Base-by-base conservation (phyloP, 2,329 filamentous ascomycete genomes). In the Claviceps spartinae region DNA sequence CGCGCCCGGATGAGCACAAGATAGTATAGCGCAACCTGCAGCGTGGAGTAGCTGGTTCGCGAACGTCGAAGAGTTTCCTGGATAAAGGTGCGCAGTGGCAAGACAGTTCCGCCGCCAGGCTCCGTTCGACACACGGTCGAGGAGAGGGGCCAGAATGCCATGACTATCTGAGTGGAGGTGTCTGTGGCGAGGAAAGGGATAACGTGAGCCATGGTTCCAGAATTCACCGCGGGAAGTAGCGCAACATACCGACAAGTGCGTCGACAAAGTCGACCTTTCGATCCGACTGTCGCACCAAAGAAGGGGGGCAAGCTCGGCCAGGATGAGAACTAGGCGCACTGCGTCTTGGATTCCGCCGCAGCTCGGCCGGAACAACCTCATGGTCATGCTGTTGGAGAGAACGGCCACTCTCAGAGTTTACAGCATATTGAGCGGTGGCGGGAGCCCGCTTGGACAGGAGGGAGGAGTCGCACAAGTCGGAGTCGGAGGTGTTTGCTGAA, bases 11-110 rank as follows among this genome's bases (percentile, higher is more conserved):
- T 90, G 60, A 97, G 78, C 63, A 98, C 84, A 63, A 98, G 73
- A 67, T 98, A 98, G 69, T 96, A 98, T 56, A 98, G 75, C 26
- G 93, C 91, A 55, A 98, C 93, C 70, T 97, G 93, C 51, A 98
- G 74, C 34, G 93, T 98, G 54, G 91, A 97, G 72, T 96, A 98
- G 72, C 90, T 96, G 44, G 93, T 95, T 62, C 91, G 84, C 55
- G 93, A 98, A 61, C 93, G 83, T 60, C 90, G 86, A 58, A 98
- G 76, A 20, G 93, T 97, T 75, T 97, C 93, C 70, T 97, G 90
- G 62, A 98, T 97, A 67, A 97, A 98, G 51, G 86, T 95, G 59
- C 90, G 86, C 62, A 98, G 76, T 54, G 91, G 90, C 58, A 98
- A 74, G 55, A 96, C 86, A 50, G 85, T 82, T 65, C 86, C 88